Evolutionary conservation across 495 filamentous ascomycete genomes (phyloP).

Genomic region (Mytilinidion resinicola): DNA sequence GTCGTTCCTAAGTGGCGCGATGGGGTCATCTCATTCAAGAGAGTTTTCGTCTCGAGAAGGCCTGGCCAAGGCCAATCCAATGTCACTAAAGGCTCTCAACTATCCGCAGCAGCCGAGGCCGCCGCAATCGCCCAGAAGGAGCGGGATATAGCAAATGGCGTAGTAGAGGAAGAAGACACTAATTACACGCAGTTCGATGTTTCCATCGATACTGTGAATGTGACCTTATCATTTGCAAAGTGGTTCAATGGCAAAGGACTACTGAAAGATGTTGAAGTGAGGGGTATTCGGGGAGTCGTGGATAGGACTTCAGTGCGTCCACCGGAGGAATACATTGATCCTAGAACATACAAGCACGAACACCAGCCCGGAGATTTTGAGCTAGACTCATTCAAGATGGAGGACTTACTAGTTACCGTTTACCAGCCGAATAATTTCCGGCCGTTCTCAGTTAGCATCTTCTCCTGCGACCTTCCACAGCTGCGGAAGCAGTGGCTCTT

Average conservation of each 20-base stretch:
- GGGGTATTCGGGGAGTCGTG: slow-evolving; percentile 91
- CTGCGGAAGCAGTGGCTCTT: slow-evolving; percentile 94
- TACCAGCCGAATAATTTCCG: slow-evolving; percentile 87
- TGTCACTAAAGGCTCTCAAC: slow-evolving; percentile 89
- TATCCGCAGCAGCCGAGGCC: slow-evolving; percentile 62
- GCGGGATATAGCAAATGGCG: slow-evolving; percentile 38
- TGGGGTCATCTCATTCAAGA: slow-evolving; percentile 91
- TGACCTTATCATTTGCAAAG: slow-evolving; percentile 92
- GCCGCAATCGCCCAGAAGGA: slow-evolving; percentile 61
- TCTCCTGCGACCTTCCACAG: slow-evolving; percentile 86
- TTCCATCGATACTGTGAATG: slow-evolving; percentile 90
- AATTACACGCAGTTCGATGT: slow-evolving; percentile 98
- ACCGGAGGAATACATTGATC: slow-evolving; percentile 65
- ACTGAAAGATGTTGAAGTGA: slow-evolving; percentile 85
- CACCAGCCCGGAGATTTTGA: slow-evolving; percentile 93
- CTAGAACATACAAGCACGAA: slow-evolving; percentile 77
- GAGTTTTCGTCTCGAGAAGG: slow-evolving; percentile 89
- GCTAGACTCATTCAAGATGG: slow-evolving; percentile 90
- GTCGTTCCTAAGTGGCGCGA: slow-evolving; percentile 93
- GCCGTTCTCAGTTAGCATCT: slow-evolving; percentile 91
- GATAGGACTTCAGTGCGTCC: slow-evolving; percentile 78
- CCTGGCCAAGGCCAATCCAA: slow-evolving; percentile 67
- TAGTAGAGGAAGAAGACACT: slow-evolving; percentile 70
- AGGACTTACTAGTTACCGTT: slow-evolving; percentile 84
- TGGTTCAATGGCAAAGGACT: slow-evolving; percentile 97